Percentiles rank a stretch among this genome's conserved stretches.
phyloP scores from a whole-genome alignment of 225 moss, liverwort and hornwort genomes.

The Sphagnum contortum region DNA sequence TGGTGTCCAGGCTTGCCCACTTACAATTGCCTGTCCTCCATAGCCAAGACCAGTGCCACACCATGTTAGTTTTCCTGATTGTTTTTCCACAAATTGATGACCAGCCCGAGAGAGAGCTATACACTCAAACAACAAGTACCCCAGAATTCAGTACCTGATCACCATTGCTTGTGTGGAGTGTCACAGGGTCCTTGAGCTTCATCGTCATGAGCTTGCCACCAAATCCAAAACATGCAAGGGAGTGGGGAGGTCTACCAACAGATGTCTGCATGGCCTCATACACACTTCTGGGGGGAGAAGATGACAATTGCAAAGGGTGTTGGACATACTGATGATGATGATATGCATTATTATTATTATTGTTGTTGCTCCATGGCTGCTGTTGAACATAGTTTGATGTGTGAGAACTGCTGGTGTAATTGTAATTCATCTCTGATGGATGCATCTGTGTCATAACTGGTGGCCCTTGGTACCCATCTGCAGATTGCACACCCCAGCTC shows the following conservation, averaged over 20 bases:
- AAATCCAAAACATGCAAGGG: constrained; percentile 62
- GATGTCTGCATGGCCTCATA: constrained; percentile 79
- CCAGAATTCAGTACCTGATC: constrained; percentile 37
- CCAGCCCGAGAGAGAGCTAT: too few relatives aligned
- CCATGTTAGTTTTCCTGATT: too few relatives aligned
- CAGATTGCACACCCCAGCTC: constrained; percentile 14
- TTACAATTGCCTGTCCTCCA: too few relatives aligned
- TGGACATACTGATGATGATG: constrained; percentile 18
- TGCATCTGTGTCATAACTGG: constrained; percentile 7
- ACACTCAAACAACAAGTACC: too few relatives aligned
- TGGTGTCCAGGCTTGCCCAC: constrained; percentile 57
- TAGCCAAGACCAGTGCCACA: too few relatives aligned
- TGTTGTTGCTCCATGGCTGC: constrained; percentile 30
- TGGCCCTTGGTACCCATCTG: constrained; percentile 11
- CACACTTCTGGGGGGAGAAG: constrained; percentile 48
- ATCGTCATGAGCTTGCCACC: constrained; percentile 71
- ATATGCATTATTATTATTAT: constrained; percentile 7
- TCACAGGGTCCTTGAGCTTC: constrained; percentile 71
- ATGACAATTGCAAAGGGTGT: constrained; percentile 38
- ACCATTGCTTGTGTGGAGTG: constrained; percentile 66
- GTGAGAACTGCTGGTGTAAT: constrained; percentile 3
- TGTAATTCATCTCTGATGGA: constrained; percentile 14
- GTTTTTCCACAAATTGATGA: too few relatives aligned
- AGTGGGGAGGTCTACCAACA: constrained; percentile 69
- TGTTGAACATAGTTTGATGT: constrained; percentile 8